Percentiles rank a stretch among this genome's conserved stretches.
Conservation (phyloP, 257 asterid species). For the Paulownia fortunei region DNA sequence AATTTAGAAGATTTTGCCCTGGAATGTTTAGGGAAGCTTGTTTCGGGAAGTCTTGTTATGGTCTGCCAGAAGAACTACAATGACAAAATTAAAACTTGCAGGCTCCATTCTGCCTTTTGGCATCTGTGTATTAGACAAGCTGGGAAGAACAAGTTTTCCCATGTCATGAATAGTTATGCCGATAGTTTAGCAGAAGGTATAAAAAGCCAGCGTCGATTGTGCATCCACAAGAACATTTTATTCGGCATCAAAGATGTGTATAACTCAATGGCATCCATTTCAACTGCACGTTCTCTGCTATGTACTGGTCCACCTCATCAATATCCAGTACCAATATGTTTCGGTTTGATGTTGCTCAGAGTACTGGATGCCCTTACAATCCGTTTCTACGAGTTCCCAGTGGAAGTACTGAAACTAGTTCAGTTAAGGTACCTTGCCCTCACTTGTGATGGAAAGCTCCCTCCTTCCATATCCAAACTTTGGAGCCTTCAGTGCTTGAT, state of each 20-base stretch:
- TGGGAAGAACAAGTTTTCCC: neutral
- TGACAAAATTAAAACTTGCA: constrained; percentile 1
- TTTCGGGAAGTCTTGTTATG: neutral
- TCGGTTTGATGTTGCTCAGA: constrained; percentile 7
- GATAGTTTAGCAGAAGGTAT: constrained; percentile 14
- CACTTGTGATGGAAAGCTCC: neutral
- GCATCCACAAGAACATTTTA: constrained; percentile 22
- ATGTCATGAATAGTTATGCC: neutral
- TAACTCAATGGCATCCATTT: too few relatives aligned
- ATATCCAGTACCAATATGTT: constrained; percentile 11
- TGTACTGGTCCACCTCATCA: constrained; percentile 6
- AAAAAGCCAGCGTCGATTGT: constrained; percentile 2
- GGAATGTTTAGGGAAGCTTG: constrained; percentile 18
- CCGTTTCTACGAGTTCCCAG: constrained; percentile 29
- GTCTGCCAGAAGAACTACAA: neutral
- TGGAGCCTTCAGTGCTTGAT: constrained; percentile 27
- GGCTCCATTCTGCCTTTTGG: constrained; percentile 26
- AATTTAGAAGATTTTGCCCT: neutral
- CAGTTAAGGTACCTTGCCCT: constrained; percentile 23
- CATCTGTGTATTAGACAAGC: constrained; percentile 6
- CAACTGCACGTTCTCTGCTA: constrained; percentile 20
- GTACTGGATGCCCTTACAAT: constrained; percentile 25
- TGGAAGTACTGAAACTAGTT: neutral
- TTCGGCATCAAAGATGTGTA: constrained; percentile 15
- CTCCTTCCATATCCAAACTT: constrained; percentile 18